These are phyloP conservation scores for Daldinia caldariorum DNA, from an alignment of 495 filamentous ascomycete genomes.

Conservation along the genomic window DNA sequence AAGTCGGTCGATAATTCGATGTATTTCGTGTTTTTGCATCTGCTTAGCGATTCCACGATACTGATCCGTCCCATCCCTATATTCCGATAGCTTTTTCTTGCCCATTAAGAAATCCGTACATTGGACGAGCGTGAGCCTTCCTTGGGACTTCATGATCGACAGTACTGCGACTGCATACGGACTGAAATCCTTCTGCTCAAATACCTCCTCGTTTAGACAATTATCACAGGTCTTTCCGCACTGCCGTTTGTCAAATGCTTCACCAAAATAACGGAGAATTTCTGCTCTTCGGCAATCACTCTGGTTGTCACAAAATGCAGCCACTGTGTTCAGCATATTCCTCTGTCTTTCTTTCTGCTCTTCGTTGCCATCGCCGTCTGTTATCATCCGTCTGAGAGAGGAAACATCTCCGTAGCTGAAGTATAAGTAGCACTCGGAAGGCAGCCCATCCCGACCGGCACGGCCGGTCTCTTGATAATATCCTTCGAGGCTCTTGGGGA, in stretches of 20 bases:
- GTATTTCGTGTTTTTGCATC: constrained; percentile 58
- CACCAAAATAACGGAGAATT: constrained; percentile 91
- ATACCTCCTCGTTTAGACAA: constrained; percentile 71
- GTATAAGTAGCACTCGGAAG: constrained; percentile 89
- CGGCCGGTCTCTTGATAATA: constrained; percentile 98
- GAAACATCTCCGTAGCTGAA: constrained; percentile 78
- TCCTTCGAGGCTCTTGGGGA: constrained; percentile 96
- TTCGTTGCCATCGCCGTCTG: constrained; percentile 73
- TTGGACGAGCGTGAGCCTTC: constrained; percentile 61
- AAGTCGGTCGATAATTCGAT: constrained; percentile 60
- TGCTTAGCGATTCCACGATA: constrained; percentile 59
- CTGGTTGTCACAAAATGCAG: constrained; percentile 87
- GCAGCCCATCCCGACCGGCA: constrained; percentile 88
- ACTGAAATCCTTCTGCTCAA: constrained; percentile 78
- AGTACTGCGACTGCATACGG: constrained; percentile 75
- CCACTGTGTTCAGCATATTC: constrained; percentile 83
- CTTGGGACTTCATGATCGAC: constrained; percentile 67
- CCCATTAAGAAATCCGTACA: constrained; percentile 62
- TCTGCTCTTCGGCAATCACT: constrained; percentile 87
- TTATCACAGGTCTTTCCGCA: constrained; percentile 87
- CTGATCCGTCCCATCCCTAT: constrained; percentile 41
- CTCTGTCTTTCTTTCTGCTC: constrained; percentile 85
- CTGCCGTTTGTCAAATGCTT: constrained; percentile 74
- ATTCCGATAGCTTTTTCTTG: constrained; percentile 54
- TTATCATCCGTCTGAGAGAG: constrained; percentile 76